Base-by-base conservation (phyloP, 345 rosid genomes). In the Eucalyptus cloeziana region DNA sequence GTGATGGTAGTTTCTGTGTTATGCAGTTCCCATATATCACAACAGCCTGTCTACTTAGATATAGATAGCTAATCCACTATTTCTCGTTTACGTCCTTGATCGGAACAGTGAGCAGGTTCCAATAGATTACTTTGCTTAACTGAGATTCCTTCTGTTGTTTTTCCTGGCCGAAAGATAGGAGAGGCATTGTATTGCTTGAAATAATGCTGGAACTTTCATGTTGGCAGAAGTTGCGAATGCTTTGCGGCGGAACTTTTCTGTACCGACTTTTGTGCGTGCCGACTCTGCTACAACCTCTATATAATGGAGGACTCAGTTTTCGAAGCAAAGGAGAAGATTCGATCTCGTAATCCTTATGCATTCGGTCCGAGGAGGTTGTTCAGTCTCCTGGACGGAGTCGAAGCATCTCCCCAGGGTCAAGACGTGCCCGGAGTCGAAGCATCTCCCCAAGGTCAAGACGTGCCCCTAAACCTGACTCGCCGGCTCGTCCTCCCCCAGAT, bases 191-290 rank as follows among this genome's bases (percentile, higher is more conserved):
- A 17, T 71, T 19, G 81, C 6, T 71, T 37, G 83, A 22, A 76
- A 37, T 37, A 40, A 19, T 76, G 47, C 21, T 37, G 83, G 12
- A 76, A 5, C 83, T 80, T 85, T 89, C 47, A 64, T 86, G 27
- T 64, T 21, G 80, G 81, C 94, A 97, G 98, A 47, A 95, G 95
- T 49, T 97, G 99, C 40, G 98, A 95, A 83, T 97, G 99, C 92
- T 96, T 97, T 92, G 96, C 98, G 76, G 97, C 97, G 58, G 97
- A 97, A 71, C 90, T 95, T 87, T 95, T 95, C 91, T 97, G 99
- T 89, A 89, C 92, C 54, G 97, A 93, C 90, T 94, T 95, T 89
- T 97, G 99, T 90, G 91, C 91, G 7, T 97, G 98, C 88, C 91
- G 89, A 94, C 93, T 94, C 88, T 97, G 99, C 92, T 93, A 93